These are phyloP conservation scores for Chlorociboria aeruginascens DNA, from an alignment of 495 filamentous ascomycete genomes.

Conservation along the genomic window DNA sequence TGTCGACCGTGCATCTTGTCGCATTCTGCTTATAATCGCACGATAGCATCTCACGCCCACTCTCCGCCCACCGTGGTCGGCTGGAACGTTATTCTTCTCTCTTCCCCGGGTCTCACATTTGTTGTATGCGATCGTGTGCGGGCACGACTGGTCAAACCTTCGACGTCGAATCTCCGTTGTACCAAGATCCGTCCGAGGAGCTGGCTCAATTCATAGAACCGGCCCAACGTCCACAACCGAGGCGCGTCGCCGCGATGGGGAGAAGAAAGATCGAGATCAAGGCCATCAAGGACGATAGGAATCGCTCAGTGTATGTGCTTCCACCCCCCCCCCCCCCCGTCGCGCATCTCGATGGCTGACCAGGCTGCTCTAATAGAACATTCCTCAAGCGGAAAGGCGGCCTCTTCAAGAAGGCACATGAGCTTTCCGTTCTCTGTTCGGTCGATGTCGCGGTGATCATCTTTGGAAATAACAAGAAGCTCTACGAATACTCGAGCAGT, in stretches of 20 bases:
- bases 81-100: neutral
- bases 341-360: neutral
- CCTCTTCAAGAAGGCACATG: conserved; percentile 98
- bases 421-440: conserved; percentile 92
- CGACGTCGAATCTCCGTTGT: neutral
- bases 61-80: neutral
- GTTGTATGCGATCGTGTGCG: neutral
- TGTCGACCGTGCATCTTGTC: neutral
- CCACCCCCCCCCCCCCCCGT: neutral
- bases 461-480: conserved; percentile 94
- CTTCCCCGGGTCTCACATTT: neutral
- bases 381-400: conserved; percentile 98
- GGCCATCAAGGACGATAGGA: conserved; percentile 98
- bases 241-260: conserved; percentile 36
- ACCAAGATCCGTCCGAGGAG: neutral
- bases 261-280: conserved; percentile 94
- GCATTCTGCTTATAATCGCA: neutral
- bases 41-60: neutral
- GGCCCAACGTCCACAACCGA: conserved; percentile 12
- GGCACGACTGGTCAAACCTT: neutral
- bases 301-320: conserved; percentile 83
- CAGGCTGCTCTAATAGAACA: conserved; percentile 45
- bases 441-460: conserved; percentile 98
- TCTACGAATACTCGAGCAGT: conserved; percentile 91
- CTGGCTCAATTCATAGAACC: conserved; percentile 18